phyloP scores from a whole-genome alignment of 345 rosid species.

The rapeseed (Brassica napus) region Da-Ae NC_063447.1:37954001-37954500 shows the following conservation, averaged over 20 bases:
- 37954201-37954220: neutral
- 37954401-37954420: neutral
- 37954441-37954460: conserved; percentile 19
- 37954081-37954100: conserved; percentile 63
- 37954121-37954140: conserved; percentile 78
- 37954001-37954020: neutral
- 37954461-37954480: conserved; percentile 8
- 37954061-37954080: conserved; percentile 45
- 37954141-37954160: conserved; percentile 58
- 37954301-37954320: conserved; percentile 71
- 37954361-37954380: neutral
- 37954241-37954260: neutral
- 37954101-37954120: conserved; percentile 88
- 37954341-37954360: neutral
- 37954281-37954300: conserved; percentile 58
- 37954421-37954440: conserved; percentile 2
- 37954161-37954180: conserved; percentile 59
- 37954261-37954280: conserved; percentile 69
- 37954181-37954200: neutral
- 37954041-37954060: conserved; percentile 49
- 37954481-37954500: neutral
- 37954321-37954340: conserved; percentile 52
- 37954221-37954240: neutral
- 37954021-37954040: conserved; percentile 79
- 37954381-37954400: neutral